phyloP scores from a whole-genome alignment of 768 basidiomycete species.

The Suillus plorans region DNA sequence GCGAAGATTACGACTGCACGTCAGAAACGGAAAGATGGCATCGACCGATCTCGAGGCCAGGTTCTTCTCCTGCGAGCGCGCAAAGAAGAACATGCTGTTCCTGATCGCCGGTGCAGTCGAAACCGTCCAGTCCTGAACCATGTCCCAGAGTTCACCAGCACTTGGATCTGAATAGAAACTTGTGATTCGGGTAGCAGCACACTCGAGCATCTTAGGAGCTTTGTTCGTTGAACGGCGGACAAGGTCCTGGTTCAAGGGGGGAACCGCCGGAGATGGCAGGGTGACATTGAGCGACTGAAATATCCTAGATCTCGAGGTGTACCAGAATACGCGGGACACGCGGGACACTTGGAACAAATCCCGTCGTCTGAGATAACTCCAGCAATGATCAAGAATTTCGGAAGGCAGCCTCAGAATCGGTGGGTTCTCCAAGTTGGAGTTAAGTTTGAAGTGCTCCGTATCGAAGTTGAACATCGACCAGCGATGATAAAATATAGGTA shows the following conservation, averaged over 20 bases:
- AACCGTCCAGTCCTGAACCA: background rate
- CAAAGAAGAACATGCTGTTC: background rate
- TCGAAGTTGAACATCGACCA: background rate
- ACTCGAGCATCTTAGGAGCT: background rate
- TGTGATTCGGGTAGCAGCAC: background rate
- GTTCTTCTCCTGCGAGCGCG: background rate
- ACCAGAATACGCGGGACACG: background rate
- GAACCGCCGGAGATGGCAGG: background rate
- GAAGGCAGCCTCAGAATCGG: background rate
- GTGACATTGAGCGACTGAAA: background rate
- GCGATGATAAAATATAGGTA: background rate
- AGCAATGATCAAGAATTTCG: background rate
- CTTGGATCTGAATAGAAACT: conserved; percentile 2
- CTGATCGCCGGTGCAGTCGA: background rate
- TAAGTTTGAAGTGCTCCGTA: background rate
- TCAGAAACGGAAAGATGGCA: background rate
- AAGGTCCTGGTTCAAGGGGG: background rate
- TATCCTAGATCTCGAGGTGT: conserved; percentile 1
- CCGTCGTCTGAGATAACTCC: background rate
- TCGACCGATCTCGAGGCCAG: background rate
- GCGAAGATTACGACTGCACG: background rate
- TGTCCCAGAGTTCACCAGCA: conserved; percentile 1
- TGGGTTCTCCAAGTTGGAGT: background rate
- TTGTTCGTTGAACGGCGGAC: background rate
- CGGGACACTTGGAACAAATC: background rate